Percentiles rank a stretch among this genome's conserved stretches.
phyloP scores from a whole-genome alignment of 495 filamentous ascomycete species.

The Tuber calosporum region DNA sequence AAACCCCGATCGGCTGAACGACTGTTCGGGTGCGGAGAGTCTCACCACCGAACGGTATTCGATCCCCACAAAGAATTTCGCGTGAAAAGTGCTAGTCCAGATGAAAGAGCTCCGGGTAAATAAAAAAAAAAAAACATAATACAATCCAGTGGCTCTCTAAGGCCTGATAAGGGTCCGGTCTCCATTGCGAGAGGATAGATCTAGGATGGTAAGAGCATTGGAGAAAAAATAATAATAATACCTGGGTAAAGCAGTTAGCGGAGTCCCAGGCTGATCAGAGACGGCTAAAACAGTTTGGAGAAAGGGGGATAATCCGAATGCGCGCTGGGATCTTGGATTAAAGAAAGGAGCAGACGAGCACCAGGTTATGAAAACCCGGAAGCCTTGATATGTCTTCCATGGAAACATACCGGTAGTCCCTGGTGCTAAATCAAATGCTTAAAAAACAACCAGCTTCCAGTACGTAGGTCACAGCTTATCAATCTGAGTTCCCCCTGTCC shows the following conservation, averaged over 20 bases:
- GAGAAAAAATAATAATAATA: not conserved
- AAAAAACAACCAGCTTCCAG: not conserved
- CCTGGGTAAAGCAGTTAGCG: not conserved
- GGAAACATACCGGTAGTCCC: too few species aligned
- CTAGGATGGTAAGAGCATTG: not conserved
- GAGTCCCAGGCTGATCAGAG: not conserved
- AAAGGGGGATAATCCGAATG: not conserved
- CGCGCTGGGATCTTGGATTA: not conserved
- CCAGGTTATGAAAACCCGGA: not conserved
- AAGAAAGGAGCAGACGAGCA: not conserved
- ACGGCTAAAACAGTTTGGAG: not conserved
- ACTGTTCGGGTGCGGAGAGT: not conserved
- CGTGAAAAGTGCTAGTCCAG: not conserved
- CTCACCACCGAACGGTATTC: not conserved
- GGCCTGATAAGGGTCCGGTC: not conserved
- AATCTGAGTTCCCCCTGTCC: not conserved
- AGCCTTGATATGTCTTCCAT: not conserved
- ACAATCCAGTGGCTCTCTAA: not conserved
- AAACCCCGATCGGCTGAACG: not conserved
- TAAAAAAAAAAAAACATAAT: not conserved
- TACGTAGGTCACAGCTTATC: not conserved
- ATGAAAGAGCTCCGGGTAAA: not conserved
- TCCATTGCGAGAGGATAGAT: not conserved
- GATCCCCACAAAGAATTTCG: not conserved
- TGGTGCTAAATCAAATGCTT: too few species aligned